Base-by-base conservation (phyloP, 2,329 filamentous ascomycete species). In the Claviceps africana region DNA sequence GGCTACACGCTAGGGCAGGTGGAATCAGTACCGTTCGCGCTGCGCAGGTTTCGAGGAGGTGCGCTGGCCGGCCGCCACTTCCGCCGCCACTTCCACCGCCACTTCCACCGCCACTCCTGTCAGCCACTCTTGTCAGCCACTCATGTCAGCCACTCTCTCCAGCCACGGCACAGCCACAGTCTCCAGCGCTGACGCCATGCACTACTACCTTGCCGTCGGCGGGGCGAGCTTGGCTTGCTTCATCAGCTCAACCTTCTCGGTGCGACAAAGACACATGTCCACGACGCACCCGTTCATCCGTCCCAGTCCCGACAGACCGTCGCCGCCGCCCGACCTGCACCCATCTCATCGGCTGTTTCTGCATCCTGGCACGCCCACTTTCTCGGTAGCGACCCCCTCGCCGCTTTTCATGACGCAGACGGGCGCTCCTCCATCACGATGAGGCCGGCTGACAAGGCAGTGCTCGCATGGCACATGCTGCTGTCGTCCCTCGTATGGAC, bases 401-500 rank as follows among this genome's bases (percentile, higher is more conserved):
- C 42, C 21, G 31, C 42, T 45, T 45, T 76, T 75, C 65, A 75
- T 74, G 72, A 70, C 64, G 61, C 58, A 57, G 59, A 56, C 53
- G 58, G 56, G 54, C 56, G 52, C 60, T 54, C 56, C 59, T 57
- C 61, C 65, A 64, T 68, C 69, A 77, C 69, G 67, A 81, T 81
- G 77, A 79, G 73, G 73, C 69, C 70, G 62, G 65, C 69, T 67
- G 69, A 67, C 64, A 71, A 68, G 68, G 69, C 70, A 59, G 67
- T 68, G 60, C 70, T 72, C 64, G 70, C 68, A 62, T 68, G 68
- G 66, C 72, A 67, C 63, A 66, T 72, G 65, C 66, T 82, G 64
- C 65, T 81, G 63, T 70, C 79, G 65, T 75, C 73, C 54, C 58
- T 70, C 39, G 56, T 66, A 49, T 69, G 65, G 64, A 67, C 68